These are phyloP conservation scores for Xylaria arbuscula DNA, from an alignment of 2,329 filamentous ascomycete genomes.

Conservation along the genomic window DNA sequence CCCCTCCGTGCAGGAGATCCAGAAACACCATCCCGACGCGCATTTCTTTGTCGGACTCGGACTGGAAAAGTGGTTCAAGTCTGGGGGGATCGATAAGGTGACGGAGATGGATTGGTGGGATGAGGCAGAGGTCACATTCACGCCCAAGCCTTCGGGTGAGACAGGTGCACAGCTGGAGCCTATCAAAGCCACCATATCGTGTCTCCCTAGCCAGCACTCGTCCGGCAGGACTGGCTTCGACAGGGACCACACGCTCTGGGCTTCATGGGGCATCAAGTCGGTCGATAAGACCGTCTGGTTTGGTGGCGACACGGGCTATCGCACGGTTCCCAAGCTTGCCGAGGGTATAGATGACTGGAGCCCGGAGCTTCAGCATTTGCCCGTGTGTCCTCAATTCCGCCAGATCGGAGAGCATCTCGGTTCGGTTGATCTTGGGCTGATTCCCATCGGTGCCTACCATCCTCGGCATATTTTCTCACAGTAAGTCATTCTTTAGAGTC, in stretches of 20 bases:
- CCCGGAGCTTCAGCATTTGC: slow-evolving; percentile 71
- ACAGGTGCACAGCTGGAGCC: slow-evolving; percentile 52
- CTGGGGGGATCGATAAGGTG: slow-evolving; percentile 76
- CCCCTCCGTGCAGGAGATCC: slow-evolving; percentile 76
- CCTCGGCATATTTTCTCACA: slow-evolving; percentile 78
- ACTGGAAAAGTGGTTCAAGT: slow-evolving; percentile 83
- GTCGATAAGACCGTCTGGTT: slow-evolving; percentile 85
- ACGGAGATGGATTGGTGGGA: slow-evolving; percentile 98
- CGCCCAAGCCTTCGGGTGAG: slow-evolving; percentile 45
- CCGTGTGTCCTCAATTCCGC: slow-evolving; percentile 84
- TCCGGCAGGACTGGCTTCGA: slow-evolving; percentile 77
- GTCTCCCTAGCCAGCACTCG: slow-evolving; percentile 86
- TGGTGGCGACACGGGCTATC: slow-evolving; percentile 90
- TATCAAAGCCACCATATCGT: slow-evolving; percentile 79
- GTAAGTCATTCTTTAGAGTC: too few species aligned
- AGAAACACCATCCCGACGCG: slow-evolving; percentile 76
- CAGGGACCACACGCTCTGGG: slow-evolving; percentile 83
- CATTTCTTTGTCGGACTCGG: slow-evolving; percentile 91
- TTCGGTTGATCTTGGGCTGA: slow-evolving; percentile 89
- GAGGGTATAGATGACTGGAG: slow-evolving; percentile 76
- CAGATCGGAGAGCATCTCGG: slow-evolving; percentile 84
- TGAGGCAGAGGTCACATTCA: slow-evolving; percentile 76
- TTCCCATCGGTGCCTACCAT: slow-evolving; percentile 91
- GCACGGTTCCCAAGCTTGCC: slow-evolving; percentile 75
- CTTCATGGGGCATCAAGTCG: slow-evolving; percentile 82